Evolutionary conservation across 139 green algal genomes (phyloP).

Genomic region (Zygnema circumcarinatum): DNA sequence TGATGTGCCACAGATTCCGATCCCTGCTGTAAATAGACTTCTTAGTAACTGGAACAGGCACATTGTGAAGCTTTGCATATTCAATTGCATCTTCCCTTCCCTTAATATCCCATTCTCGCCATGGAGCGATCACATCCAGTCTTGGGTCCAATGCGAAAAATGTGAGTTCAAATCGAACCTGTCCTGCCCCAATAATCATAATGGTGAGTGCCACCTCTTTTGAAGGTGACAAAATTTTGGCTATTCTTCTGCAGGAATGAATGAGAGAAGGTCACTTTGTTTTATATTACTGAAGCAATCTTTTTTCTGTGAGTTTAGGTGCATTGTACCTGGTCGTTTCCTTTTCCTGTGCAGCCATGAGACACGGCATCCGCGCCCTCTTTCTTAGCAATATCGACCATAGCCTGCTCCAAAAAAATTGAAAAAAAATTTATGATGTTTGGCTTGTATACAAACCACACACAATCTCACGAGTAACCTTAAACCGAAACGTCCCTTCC

Average conservation of each 20-base stretch:
- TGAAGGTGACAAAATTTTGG: too few species aligned
- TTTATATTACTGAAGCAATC: too few species aligned
- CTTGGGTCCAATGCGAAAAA: conserved; percentile 98
- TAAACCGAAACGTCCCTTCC: too few species aligned
- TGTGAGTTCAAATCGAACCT: conserved; percentile 70
- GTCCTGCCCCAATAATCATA: too few species aligned
- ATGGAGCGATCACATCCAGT: conserved; percentile 99
- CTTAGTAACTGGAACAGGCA: conserved; percentile 61
- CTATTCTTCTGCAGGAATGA: too few species aligned
- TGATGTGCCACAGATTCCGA: conserved; percentile 63
- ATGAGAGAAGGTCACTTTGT: too few species aligned
- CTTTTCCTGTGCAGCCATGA: conserved; percentile 99
- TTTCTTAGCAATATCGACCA: conserved; percentile 95
- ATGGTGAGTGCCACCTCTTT: too few species aligned
- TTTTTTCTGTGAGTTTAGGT: too few species aligned
- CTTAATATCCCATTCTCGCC: conserved; percentile 90
- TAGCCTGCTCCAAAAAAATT: conserved; percentile 64
- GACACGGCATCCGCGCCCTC: conserved; percentile 94
- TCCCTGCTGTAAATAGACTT: conserved; percentile 65
- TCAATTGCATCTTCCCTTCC: conserved; percentile 62
- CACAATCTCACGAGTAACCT: too few species aligned
- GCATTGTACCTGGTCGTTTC: conserved; percentile 90
- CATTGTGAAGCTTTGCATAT: conserved; percentile 61
- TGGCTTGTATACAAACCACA: too few species aligned
- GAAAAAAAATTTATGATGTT: neutral